Evolutionary conservation across 2,329 filamentous ascomycete species (phyloP).

Genomic region (Penicillium sp.): DNA sequence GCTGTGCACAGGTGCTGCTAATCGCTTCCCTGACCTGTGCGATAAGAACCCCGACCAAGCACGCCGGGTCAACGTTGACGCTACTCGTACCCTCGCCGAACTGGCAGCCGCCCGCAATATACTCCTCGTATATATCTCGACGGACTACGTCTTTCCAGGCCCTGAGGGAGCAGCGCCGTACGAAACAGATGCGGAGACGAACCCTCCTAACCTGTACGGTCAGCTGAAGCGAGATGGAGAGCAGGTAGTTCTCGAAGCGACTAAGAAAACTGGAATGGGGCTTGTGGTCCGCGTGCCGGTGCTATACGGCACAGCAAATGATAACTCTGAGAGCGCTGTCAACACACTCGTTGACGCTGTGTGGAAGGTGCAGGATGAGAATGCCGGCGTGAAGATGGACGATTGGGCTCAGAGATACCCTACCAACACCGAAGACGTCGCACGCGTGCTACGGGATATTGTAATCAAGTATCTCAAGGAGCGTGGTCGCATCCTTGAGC

Average conservation of each 20-base stretch:
- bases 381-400: constrained; percentile 74
- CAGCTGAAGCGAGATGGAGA: constrained; percentile 75
- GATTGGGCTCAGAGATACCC: constrained; percentile 85
- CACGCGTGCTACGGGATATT: constrained; percentile 75
- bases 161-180: constrained; percentile 86
- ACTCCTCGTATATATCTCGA: constrained; percentile 67
- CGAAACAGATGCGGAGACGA: constrained; percentile 64
- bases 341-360: constrained; percentile 80
- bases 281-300: constrained; percentile 81
- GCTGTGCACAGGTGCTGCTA: constrained; percentile 70
- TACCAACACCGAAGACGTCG: constrained; percentile 88
- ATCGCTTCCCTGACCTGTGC: constrained; percentile 85
- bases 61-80: constrained; percentile 73
- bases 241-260: constrained; percentile 70
- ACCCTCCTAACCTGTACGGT: constrained; percentile 79
- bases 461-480: constrained; percentile 68
- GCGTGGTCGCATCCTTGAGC: constrained; percentile 52
- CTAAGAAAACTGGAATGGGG: constrained; percentile 58
- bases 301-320: constrained; percentile 77
- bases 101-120: constrained; percentile 63
- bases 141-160: constrained; percentile 79
- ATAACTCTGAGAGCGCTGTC: constrained; percentile 76
- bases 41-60: constrained; percentile 78
- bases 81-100: constrained; percentile 69
- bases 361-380: constrained; percentile 71